Conservation (phyloP, 352 stramenopile genomes). For the Phytopythium delawarense region DNA sequence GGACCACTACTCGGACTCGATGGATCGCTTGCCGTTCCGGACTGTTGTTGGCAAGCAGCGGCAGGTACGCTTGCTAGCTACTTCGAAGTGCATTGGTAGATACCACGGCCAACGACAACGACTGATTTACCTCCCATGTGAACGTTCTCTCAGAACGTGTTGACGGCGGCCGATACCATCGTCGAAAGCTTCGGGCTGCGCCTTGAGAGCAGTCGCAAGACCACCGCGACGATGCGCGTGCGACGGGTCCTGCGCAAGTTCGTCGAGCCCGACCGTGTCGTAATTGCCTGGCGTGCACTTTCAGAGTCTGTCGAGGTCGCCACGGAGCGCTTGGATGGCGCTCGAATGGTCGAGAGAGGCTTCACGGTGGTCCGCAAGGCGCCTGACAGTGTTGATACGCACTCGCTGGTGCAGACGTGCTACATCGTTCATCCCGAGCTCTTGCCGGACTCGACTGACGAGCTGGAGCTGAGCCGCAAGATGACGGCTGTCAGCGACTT, state of each 20-base stretch:
- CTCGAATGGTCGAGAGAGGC: constrained; percentile 50
- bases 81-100: constrained; percentile 7
- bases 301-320: constrained; percentile 47
- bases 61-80: no score
- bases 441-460: not conserved
- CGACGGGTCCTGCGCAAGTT: constrained; percentile 52
- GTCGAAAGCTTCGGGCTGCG: constrained; percentile 53
- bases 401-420: constrained; percentile 68
- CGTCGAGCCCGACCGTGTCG: constrained; percentile 42
- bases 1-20: constrained; percentile 50
- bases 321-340: constrained; percentile 44
- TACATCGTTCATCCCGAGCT: constrained; percentile 7
- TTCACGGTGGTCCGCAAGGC: constrained; percentile 56
- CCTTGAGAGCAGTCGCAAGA: constrained; percentile 39
- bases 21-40: constrained; percentile 49
- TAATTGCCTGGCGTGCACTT: constrained; percentile 57
- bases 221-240: constrained; percentile 42
- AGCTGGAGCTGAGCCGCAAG: not conserved
- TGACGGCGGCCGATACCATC: constrained; percentile 40
- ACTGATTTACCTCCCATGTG: no score
- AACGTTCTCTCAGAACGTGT: constrained; percentile 19
- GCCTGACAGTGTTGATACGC: constrained; percentile 20
- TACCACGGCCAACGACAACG: no score
- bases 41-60: no score
- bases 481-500: not conserved